phyloP scores from a whole-genome alignment of 1,284 basidiomycete species.

The Dichomitus squalens region DNA sequence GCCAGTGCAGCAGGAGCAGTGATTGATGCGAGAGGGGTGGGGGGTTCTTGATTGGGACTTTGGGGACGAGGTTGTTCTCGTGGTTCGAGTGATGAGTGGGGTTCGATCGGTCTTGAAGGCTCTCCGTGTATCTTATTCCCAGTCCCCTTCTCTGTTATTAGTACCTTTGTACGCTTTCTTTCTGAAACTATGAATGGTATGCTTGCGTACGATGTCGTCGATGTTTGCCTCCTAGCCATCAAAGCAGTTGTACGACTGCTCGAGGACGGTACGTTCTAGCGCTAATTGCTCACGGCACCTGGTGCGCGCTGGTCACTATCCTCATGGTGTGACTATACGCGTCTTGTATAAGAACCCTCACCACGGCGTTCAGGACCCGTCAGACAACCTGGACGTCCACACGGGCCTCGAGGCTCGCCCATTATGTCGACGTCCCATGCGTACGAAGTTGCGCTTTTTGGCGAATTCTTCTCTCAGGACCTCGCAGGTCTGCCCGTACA shows the following conservation, averaged over 20 bases:
- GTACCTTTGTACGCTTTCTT: background rate
- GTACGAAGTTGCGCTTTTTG: conserved; percentile 79
- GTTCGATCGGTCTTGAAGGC: background rate
- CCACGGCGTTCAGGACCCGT: background rate
- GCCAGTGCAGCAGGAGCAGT: conserved; percentile 20
- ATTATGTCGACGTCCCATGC: conserved; percentile 41
- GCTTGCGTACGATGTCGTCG: too few relatives aligned
- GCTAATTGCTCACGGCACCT: too few relatives aligned
- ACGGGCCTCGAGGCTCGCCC: background rate
- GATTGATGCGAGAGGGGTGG: background rate
- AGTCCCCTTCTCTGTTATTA: conserved; percentile 14
- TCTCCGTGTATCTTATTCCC: conserved; percentile 13
- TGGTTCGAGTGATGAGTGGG: background rate
- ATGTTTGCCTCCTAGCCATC: background rate
- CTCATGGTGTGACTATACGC: background rate
- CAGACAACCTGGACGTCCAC: too few relatives aligned
- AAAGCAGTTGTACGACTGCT: background rate
- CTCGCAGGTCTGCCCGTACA: conserved; percentile 26
- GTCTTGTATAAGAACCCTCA: background rate
- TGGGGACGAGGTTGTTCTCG: background rate
- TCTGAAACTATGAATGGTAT: background rate
- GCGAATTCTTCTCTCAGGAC: conserved; percentile 60
- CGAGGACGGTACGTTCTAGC: background rate
- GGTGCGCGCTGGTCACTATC: background rate
- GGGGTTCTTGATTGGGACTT: background rate